Percentiles rank a stretch among this genome's conserved stretches.
These are phyloP conservation scores for Ascocoryne sarcoides DNA, from an alignment of 2,329 filamentous ascomycete species.

Conservation along the genomic window DNA sequence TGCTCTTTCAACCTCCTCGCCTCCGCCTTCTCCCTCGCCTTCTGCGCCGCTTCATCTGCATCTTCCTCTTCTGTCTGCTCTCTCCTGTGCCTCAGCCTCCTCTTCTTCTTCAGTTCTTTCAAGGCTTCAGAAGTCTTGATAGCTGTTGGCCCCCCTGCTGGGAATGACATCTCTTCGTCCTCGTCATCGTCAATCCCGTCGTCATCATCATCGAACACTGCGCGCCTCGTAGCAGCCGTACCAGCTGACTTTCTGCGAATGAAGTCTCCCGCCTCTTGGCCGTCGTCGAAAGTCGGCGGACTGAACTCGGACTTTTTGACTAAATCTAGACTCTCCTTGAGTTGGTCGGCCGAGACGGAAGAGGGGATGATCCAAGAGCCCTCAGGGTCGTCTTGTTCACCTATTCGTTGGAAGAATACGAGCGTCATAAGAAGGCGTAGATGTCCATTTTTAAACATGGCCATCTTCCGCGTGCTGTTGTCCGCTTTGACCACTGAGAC, in stretches of 20 bases:
- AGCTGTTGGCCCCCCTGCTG: constrained; percentile 55
- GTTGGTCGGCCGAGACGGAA: constrained; percentile 49
- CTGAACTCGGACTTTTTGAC: constrained; percentile 73
- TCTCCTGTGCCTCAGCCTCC: constrained; percentile 33
- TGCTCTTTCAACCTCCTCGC: constrained; percentile 57
- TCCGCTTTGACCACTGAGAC: constrained; percentile 37
- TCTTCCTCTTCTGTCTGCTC: constrained; percentile 36
- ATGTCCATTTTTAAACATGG: constrained; percentile 84
- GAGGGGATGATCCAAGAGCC: constrained; percentile 72
- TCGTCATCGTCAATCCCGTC: constrained; percentile 45
- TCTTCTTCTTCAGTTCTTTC: constrained; percentile 50
- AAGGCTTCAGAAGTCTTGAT: constrained; percentile 44
- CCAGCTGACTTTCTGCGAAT: constrained; percentile 58
- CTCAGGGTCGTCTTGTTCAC: constrained; percentile 57
- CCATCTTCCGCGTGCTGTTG: constrained; percentile 55
- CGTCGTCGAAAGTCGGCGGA: constrained; percentile 69
- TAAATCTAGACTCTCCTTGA: constrained; percentile 60
- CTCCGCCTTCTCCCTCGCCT: constrained; percentile 50
- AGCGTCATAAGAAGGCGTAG: constrained; percentile 77
- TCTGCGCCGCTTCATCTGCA: constrained; percentile 46
- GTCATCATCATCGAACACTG: constrained; percentile 64
- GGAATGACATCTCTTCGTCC: constrained; percentile 53
- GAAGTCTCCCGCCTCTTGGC: constrained; percentile 59
- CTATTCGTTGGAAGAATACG: constrained; percentile 55
- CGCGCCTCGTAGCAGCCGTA: constrained; percentile 42